Evolutionary conservation across 148 eudicot genomes (phyloP), one percentile per base, ranked within the genome.

Genomic region (Pouteria glomerata): DNA sequence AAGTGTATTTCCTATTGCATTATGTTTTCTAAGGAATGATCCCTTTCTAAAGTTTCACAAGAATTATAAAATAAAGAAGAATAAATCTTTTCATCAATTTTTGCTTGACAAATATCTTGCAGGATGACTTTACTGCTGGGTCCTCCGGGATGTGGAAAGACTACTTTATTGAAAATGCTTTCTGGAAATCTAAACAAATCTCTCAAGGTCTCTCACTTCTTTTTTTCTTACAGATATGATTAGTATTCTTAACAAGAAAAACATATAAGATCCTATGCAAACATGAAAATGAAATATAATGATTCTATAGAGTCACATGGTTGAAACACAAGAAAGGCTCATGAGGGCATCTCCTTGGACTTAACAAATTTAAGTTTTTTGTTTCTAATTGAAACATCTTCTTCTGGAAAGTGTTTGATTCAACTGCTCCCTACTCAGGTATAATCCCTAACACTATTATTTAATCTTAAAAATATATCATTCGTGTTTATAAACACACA

Each of bases 101-200:
- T 18, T 44, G 2, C 23, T 27, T 27, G n/a, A 0, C 21, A 8
- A 48, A 30, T 1, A 21, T 30, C 15, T 69, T 82, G 82, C 89
- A 90, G 97, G 81, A 81, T 88, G 81, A 86, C 88, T 50, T 70
- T 91, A 51, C 76, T 91, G 58, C 91, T 91, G 74, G 97, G 97
- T 59, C 94, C 97, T 66, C 97, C 94, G 15, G 91, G 94, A 74
- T 85, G 93, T 70, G 97, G 97, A 29, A 91, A 91, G 79, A 88
- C 88, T 63, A 78, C 97, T 64, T 77, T 91, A 31, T 37, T 91
- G 74, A 83, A 84, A 82, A 84, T 94, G 51, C 90, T 91, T 68
- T 83, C 91, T 29, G 93, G 91, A 84, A 89, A 84, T 65, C 71
- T 85, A 64, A 76, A 81, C 84, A 82, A 80, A 65, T 85, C 89